Conservation (phyloP, 164 flowering plant genomes). For the Aristolochia californica region DNA sequence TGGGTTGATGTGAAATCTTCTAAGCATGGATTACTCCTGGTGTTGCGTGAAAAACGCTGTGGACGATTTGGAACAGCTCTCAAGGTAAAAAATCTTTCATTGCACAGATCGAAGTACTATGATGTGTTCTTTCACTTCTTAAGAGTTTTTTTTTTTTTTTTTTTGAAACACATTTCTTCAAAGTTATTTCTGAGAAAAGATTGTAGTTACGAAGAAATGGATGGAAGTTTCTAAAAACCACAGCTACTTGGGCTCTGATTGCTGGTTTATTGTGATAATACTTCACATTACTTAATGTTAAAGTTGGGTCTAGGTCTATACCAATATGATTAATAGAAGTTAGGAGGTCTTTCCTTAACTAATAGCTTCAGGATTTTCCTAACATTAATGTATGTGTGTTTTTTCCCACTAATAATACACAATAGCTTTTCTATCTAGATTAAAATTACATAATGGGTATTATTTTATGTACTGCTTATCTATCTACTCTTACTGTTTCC, state of each 20-base stretch:
- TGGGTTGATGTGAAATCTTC: conserved; percentile 85
- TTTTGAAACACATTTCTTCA: too few species aligned
- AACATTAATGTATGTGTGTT: too few species aligned
- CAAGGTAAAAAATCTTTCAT: conserved; percentile 40
- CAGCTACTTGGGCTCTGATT: neutral
- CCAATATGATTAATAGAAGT: too few species aligned
- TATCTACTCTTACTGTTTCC: neutral
- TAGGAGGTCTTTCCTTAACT: too few species aligned
- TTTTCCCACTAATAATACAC: too few species aligned
- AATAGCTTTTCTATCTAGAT: too few species aligned
- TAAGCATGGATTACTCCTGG: conserved; percentile 56
- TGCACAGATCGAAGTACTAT: too few species aligned
- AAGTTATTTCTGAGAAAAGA: neutral
- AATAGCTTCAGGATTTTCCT: too few species aligned
- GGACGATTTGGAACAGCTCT: conserved; percentile 75
- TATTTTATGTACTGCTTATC: too few species aligned
- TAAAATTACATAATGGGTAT: too few species aligned
- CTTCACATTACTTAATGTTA: too few species aligned
- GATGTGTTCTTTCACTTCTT: neutral
- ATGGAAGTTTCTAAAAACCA: neutral
- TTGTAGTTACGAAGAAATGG: neutral
- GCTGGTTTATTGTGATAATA: neutral
- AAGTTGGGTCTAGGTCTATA: too few species aligned
- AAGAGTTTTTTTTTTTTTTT: neutral
- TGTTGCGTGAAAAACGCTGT: conserved; percentile 52